Evolutionary conservation across 768 basidiomycete genomes (phyloP), one percentile per base, ranked within the genome.

Genomic region (Pleurotus djamor): DNA sequence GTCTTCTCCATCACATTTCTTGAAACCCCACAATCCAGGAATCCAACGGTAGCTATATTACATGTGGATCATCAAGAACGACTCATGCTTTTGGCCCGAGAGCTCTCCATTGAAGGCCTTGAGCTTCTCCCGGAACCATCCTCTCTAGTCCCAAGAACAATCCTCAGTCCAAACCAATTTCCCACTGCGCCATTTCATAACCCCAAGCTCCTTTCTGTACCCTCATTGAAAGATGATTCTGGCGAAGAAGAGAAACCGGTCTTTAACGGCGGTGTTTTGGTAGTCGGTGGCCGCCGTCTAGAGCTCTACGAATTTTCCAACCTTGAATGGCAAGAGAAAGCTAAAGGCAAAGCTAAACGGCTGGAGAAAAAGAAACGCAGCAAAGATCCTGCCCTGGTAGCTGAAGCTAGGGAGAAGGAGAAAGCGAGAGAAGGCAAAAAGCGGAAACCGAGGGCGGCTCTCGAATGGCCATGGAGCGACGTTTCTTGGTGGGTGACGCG

Each of bases 401-500:
- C 70, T 10, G 78, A 76, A 59, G 84, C 84, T 1, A 80, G 73
- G 60, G 75, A 79, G 57, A 88, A 87, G 63, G 85, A 88, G 63
- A 73, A 74, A 38, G 85, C 83, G 60, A 72, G 79, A 51, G 85
- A 85, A 59, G 73, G 68, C 17, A 79, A 74, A 70, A 81, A 76
- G 63, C 75, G 82, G 60, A 91, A 84, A 60, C 72, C 86, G 0
- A 79, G 74, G 38, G 83, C 82, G 0, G 67, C 69, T 37, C 78
- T 91, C 13, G 81, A 84, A 12, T 92, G 91, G 92, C 89, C 89
- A 6, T 92, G 89, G 85, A 82, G 79, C 59, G 83, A 86, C 60
- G 76, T 93, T 43, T 78, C 83, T 61, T 84, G 87, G 91, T 93
- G 68, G 64, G 86, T 28, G 21, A 28, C 3, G 21, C 3, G 3